These are phyloP conservation scores for Sporothrix euskadiensis DNA, from an alignment of 2,329 filamentous ascomycete species.

Conservation along the genomic window DNA sequence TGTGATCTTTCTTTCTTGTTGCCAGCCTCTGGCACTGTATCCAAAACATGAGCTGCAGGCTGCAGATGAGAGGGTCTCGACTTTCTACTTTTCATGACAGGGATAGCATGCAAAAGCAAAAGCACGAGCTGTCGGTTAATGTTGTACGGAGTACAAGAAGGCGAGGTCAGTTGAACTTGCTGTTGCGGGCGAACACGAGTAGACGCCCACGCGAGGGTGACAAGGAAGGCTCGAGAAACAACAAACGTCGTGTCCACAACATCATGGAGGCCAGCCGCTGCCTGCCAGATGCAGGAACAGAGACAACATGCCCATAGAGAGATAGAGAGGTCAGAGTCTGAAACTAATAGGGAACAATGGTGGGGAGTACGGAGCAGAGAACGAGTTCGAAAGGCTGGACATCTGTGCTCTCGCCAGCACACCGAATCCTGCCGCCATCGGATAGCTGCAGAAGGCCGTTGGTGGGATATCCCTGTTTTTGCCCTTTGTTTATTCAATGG, in stretches of 20 bases:
- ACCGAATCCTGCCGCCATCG: not conserved
- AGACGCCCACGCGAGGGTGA: not conserved
- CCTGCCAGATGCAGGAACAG: conserved; percentile 25
- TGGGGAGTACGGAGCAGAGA: not conserved
- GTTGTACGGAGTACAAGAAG: not conserved
- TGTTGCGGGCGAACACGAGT: not conserved
- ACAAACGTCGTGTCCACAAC: not conserved
- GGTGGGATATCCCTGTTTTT: not conserved
- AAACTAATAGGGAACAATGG: not conserved
- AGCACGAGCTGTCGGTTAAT: not conserved
- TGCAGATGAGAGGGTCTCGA: conserved; percentile 1
- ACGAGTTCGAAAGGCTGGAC: not conserved
- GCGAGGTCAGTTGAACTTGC: not conserved
- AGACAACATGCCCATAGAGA: not conserved
- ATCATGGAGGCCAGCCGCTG: conserved; percentile 5
- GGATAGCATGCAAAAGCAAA: not conserved
- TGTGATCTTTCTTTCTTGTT: not conserved
- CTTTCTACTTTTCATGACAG: not conserved
- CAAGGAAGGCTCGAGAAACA: not conserved
- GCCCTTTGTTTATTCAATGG: not conserved
- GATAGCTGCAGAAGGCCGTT: not conserved
- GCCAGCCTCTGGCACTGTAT: not conserved
- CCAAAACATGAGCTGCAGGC: not conserved
- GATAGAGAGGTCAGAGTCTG: not conserved
- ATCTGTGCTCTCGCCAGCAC: not conserved